Percentiles rank a stretch among this genome's conserved stretches.
These are phyloP conservation scores for Serendipita vermifera DNA, from an alignment of 768 basidiomycete species.

Conservation along the genomic window DNA sequence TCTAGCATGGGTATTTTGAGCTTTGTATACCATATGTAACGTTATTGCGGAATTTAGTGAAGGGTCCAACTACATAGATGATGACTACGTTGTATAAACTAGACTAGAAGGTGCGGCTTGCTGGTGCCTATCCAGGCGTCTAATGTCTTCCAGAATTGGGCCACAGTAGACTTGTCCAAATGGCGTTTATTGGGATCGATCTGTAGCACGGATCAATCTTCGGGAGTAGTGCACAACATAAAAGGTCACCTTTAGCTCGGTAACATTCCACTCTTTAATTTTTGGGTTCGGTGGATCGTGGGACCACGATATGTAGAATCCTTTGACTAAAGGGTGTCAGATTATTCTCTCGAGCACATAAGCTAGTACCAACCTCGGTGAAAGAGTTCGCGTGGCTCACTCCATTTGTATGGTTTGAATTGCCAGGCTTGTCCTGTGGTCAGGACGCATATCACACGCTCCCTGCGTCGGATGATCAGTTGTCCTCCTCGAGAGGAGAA, in stretches of 20 bases:
- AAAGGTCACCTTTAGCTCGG: conserved; percentile 81
- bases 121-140: conserved; percentile 74
- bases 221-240: conserved; percentile 15
- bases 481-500: not conserved
- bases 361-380: conserved; percentile 59
- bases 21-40: too few relatives aligned
- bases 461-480: conserved; percentile 27
- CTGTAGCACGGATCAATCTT: conserved; percentile 28
- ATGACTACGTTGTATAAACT: too few relatives aligned
- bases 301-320: conserved; percentile 88
- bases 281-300: conserved; percentile 81
- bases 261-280: conserved; percentile 95
- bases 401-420: conserved; percentile 95
- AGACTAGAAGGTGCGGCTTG: conserved; percentile 42
- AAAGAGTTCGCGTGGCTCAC: conserved; percentile 80
- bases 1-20: too few relatives aligned
- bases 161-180: conserved; percentile 87
- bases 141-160: conserved; percentile 88
- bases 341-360: not conserved
- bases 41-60: too few relatives aligned
- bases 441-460: conserved; percentile 93
- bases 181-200: conserved; percentile 85
- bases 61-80: too few relatives aligned
- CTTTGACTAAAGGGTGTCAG: conserved; percentile 53
- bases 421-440: conserved; percentile 99